Evolutionary conservation across 768 basidiomycete species (phyloP), one percentile per base, ranked within the genome.

Genomic region (Xanthoconium stramineum): DNA sequence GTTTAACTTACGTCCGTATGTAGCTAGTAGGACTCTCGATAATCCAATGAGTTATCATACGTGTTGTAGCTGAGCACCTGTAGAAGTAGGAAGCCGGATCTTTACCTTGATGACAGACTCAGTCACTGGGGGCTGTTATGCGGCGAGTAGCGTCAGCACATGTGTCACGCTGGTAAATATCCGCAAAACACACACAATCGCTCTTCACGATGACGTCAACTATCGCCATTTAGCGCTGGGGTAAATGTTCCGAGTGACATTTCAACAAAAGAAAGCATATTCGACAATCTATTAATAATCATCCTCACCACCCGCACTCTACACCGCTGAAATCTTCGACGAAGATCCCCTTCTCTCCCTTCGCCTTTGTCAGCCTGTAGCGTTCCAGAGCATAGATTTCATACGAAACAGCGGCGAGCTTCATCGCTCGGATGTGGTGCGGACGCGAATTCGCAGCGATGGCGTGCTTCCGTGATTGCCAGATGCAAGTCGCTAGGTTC

Each of bases 401-500:
- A 69, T 94, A 97, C 3, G 88, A 85, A 5, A 72, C 71, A 10
- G 81, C 82, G 0, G 96, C 89, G 6, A 96, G 82, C 57, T 77
- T 81, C 85, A 92, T 92, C 2, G 95, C 96, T 38, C 79, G 79
- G 53, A 88, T 80, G 65, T 98, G 96, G 55, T 88, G 80, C 14
- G 91, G 92, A 7, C 86, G 81, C 0, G 84, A 82, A 61, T 84
- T 92, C 1, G 94, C 94, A 5, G 84, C 85, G 29, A 85, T 74
- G 5, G 95, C 96, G 58, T 94, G 88, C 61, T 81, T 80, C 7
- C 94, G 85, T 40, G 89, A 91, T 73, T 89, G 86, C 95, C 96
- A 98, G 40, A 98, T 88, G 74, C 95, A 98, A 17, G 94, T 97
- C 9, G 95, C 94, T 52, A 97, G 83, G 70, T 98, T 98, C 73